These are phyloP conservation scores for Eimeria mitis DNA, from an alignment of 169 alveolate species.

Conservation along the genomic window DNA sequence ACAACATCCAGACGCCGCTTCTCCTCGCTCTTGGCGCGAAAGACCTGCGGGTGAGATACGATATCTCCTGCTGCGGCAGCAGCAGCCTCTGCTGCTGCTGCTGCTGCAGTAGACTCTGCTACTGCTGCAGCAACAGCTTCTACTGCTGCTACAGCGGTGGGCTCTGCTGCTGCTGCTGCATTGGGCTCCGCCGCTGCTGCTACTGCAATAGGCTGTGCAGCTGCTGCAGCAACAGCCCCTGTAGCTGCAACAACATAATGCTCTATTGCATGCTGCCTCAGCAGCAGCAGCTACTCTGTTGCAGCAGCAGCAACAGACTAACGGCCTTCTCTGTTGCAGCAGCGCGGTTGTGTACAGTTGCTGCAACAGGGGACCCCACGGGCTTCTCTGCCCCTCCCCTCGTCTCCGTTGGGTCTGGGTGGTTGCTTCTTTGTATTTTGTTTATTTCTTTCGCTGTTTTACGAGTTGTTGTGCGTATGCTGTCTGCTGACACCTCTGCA, in stretches of 20 bases:
- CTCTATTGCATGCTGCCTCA: no score
- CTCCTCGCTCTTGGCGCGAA: constrained; percentile 59
- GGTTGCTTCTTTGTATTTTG: no score
- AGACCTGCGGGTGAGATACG: constrained; percentile 26
- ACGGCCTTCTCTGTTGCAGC: neutral
- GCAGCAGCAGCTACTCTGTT: no score
- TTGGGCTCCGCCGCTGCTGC: no score
- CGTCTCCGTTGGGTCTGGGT: no score
- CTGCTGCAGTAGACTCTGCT: neutral
- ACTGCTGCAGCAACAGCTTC: neutral
- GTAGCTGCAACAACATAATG: no score
- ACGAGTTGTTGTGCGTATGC: neutral
- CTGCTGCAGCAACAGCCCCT: no score
- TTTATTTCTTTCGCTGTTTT: neutral
- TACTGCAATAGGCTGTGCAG: no score
- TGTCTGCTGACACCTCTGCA: neutral
- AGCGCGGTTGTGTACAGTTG: neutral
- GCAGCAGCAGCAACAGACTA: neutral
- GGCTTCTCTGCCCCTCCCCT: no score
- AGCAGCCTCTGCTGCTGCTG: neutral
- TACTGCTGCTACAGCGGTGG: no score
- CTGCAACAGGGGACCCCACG: no score
- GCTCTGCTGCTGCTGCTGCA: no score
- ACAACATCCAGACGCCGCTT: constrained; percentile 10
- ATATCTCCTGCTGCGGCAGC: neutral